Percentiles rank a stretch among this genome's conserved stretches.
phyloP scores from a whole-genome alignment of 73 alveolate species.

The Tetrahymena malaccensis region DNA sequence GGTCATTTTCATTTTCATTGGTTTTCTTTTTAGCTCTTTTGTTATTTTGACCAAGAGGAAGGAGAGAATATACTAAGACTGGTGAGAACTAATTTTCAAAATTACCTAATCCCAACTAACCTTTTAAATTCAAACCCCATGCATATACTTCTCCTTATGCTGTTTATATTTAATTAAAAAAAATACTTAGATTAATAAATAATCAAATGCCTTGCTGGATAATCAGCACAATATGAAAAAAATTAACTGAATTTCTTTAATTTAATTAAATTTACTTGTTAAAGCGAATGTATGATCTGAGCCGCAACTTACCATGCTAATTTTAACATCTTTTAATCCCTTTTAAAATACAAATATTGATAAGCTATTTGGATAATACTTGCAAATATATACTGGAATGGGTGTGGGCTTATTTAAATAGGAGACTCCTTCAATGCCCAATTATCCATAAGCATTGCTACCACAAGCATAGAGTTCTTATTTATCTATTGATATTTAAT shows the following conservation, averaged over 20 bases:
- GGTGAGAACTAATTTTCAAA: constrained; percentile 21
- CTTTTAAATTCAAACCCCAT: constrained; percentile 45
- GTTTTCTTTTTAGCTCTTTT: constrained; percentile 18
- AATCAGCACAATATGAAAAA: neutral
- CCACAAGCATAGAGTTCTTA: constrained; percentile 35
- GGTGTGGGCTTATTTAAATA: neutral
- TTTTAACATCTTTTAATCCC: constrained; percentile 29
- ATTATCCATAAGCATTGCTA: constrained; percentile 29
- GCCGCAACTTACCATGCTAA: constrained; percentile 23
- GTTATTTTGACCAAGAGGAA: constrained; percentile 36
- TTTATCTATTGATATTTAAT: neutral
- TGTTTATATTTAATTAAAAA: neutral
- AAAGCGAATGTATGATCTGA: constrained; percentile 32
- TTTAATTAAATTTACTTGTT: neutral
- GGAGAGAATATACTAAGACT: constrained; percentile 6
- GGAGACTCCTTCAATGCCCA: constrained; percentile 23
- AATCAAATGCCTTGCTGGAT: neutral
- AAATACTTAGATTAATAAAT: neutral
- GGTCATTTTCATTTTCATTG: neutral
- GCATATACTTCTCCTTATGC: constrained; percentile 33
- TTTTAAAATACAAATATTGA: neutral
- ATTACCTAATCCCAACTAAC: constrained; percentile 30
- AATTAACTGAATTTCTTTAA: neutral
- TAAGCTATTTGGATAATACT: neutral
- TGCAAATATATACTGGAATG: neutral